Evolutionary conservation across 352 stramenopile genomes (phyloP), one percentile per base, ranked within the genome.

Genomic region (Pythium dissimile): DNA sequence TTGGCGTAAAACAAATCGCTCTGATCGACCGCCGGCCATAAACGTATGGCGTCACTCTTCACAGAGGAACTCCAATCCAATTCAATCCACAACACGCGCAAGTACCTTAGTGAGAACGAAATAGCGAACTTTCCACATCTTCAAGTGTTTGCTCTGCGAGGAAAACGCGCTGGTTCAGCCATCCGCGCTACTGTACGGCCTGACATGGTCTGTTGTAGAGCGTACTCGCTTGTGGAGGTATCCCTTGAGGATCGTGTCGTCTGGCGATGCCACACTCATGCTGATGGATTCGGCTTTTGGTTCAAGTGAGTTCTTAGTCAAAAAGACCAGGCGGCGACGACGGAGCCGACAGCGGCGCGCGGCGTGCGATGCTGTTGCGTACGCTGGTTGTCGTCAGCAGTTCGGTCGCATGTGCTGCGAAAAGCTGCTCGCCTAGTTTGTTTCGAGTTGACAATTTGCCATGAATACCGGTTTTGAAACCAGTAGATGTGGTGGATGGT

Each of bases 111-210:
- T 84, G 43, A 94, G 75, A 27, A 92, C 62, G 56, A 92, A 94
- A 65, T 92, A 94, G 34, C 85, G 85, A 37, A 94, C 80, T 59
- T 89, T 89, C 85, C 85, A 94, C 41, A 92, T 64, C 67, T 92
- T 90, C 15, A 94, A 41, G 57, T 94, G 85, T 50, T 89, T 79
- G 60, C 85, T 94, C 85, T 94, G 54, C 49, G 24, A 27, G 9
- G 18, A 24, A 20, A 8, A 21, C 10, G 31, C 16, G 3, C 28
- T 37, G 12, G 38, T 28, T 27, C 16, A n/a, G 12, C 7, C 18
- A 15, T 13, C 15, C 15, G 41, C 21, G n/a, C 26, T 13, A 44
- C 23, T 2, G 20, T 31, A 31, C 31, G 7, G 31, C 4, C 13
- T 28, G 8, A 24, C 26, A 24, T 34, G 28, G 12, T 13, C 38